These are phyloP conservation scores for Salisapilia sapeloensis DNA, from an alignment of 352 stramenopile genomes.

Conservation along the genomic window DNA sequence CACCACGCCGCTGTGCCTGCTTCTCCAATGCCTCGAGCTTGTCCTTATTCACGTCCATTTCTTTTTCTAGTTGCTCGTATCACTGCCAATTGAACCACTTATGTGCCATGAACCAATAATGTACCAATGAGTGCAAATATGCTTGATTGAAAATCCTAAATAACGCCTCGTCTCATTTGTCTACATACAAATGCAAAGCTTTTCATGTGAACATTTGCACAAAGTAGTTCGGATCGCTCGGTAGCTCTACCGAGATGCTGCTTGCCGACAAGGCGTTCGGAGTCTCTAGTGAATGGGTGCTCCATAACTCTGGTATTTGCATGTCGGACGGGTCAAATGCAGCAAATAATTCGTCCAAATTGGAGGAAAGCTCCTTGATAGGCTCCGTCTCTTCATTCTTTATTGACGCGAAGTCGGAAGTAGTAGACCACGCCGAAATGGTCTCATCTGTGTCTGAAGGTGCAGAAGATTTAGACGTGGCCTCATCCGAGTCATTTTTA, in stretches of 20 bases:
- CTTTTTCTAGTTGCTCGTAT: constrained; percentile 3
- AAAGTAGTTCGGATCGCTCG: constrained; percentile 7
- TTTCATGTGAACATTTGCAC: too few relatives aligned
- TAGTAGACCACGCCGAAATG: too few relatives aligned
- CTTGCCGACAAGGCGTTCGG: constrained; percentile 17
- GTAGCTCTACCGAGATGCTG: constrained; percentile 2
- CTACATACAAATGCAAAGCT: too few relatives aligned
- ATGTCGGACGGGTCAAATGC: constrained; percentile 22
- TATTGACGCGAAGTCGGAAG: too few relatives aligned
- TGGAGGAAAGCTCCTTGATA: too few relatives aligned
- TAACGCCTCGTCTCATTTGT: constrained; percentile 1
- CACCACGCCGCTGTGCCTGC: constrained; percentile 21
- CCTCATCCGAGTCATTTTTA: too few relatives aligned
- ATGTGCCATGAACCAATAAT: not conserved
- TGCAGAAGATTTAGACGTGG: too few relatives aligned
- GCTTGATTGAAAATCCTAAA: not conserved
- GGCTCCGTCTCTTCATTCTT: too few relatives aligned
- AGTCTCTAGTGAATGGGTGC: constrained; percentile 22
- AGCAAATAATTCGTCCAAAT: constrained; percentile 30
- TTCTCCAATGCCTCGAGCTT: constrained; percentile 40
- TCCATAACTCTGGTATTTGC: constrained; percentile 21
- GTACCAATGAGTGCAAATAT: not conserved
- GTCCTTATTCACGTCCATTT: constrained; percentile 13
- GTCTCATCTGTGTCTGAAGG: too few relatives aligned
- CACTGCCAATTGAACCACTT: constrained; percentile 1